Conservation (phyloP, 2,329 filamentous ascomycete species). For the Onygenales sp. region DNA sequence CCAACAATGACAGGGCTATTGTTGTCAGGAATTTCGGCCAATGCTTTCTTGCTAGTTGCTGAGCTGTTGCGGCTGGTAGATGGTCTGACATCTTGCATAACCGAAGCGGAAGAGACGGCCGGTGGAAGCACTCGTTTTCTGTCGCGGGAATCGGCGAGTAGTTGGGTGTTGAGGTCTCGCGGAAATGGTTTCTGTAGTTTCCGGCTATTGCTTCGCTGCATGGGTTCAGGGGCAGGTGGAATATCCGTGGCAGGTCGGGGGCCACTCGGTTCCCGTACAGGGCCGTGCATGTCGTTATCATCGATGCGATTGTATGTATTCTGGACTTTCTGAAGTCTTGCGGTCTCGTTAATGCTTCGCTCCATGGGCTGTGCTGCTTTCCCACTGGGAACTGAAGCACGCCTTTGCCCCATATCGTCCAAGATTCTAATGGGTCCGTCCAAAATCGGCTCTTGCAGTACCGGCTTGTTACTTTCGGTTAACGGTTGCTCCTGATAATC, state of each 20-base stretch:
- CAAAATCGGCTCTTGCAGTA: not conserved
- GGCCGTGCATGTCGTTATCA: not conserved
- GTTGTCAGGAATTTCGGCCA: not conserved
- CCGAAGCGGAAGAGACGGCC: not conserved
- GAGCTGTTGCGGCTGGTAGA: not conserved
- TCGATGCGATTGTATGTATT: slow-evolving; percentile 1
- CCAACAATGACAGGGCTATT: not conserved
- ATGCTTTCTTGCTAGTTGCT: not conserved
- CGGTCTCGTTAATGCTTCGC: slow-evolving; percentile 1
- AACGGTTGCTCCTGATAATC: slow-evolving; percentile 6
- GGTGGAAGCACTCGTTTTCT: not conserved
- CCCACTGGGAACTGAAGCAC: not conserved
- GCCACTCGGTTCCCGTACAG: not conserved
- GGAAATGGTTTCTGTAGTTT: slow-evolving; percentile 11
- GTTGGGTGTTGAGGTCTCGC: not conserved
- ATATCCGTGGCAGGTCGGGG: not conserved
- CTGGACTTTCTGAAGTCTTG: not conserved
- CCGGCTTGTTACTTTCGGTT: not conserved
- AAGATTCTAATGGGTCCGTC: not conserved
- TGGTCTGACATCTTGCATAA: not conserved
- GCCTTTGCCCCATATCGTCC: not conserved
- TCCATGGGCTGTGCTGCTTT: not conserved
- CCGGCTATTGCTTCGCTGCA: slow-evolving; percentile 10
- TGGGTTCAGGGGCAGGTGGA: not conserved
- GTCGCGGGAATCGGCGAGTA: not conserved